phyloP scores from a whole-genome alignment of 805 yeast genomes.

The Saccharomycopsis babjevae region DNA sequence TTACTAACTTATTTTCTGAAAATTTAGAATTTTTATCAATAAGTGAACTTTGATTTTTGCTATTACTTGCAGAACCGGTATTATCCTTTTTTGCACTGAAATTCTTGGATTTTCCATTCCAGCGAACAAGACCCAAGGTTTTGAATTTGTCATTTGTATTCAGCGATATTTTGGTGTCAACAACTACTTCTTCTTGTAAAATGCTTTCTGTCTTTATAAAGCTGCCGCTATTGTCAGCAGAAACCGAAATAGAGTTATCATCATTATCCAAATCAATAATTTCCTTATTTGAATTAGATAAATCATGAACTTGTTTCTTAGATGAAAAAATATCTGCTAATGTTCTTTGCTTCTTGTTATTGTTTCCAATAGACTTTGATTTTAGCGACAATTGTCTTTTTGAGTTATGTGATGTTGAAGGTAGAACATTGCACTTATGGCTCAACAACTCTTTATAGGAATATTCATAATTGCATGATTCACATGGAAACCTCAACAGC shows the following conservation, averaged over 20 bases:
- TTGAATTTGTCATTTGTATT: neutral
- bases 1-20: neutral
- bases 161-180: neutral
- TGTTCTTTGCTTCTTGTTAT: neutral
- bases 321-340: neutral
- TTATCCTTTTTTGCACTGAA: neutral
- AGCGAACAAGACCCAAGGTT: neutral
- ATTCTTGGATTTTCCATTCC: neutral
- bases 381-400: neutral
- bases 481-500: slow-evolving; percentile 13
- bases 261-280: neutral
- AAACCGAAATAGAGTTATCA: neutral
- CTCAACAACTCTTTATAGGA: slow-evolving; percentile 3
- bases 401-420: neutral
- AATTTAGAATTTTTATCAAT: neutral
- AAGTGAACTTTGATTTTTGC: neutral
- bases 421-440: neutral
- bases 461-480: slow-evolving; percentile 8
- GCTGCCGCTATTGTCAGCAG: neutral
- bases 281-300: neutral
- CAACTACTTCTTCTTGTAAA: neutral
- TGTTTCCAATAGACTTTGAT: neutral
- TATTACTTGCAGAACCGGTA: neutral
- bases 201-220: neutral
- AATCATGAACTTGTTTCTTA: neutral